phyloP scores from a whole-genome alignment of 805 yeast species.

The Kodamaea leandrae region DNA sequence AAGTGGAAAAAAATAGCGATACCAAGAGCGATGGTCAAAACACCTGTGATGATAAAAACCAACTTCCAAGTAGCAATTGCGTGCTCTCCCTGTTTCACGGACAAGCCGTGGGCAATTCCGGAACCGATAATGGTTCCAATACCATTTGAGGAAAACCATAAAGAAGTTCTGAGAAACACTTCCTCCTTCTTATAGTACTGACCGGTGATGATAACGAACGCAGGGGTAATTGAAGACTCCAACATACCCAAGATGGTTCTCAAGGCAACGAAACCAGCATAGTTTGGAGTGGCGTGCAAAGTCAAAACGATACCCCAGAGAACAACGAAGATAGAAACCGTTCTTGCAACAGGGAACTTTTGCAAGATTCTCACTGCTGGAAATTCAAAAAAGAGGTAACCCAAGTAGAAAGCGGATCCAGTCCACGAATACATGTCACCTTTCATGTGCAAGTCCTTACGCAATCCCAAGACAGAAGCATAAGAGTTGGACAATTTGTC shows the following conservation, averaged over 20 bases:
- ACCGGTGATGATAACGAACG: slow-evolving; percentile 35
- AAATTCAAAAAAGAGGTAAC: slow-evolving; percentile 58
- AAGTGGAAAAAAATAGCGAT: slow-evolving; percentile 45
- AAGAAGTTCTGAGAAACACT: slow-evolving; percentile 32
- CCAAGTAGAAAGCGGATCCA: slow-evolving; percentile 47
- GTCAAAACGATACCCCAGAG: slow-evolving; percentile 62
- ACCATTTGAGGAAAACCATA: slow-evolving; percentile 40
- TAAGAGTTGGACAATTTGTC: slow-evolving; percentile 55
- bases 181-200: slow-evolving; percentile 37
- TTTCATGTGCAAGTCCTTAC: slow-evolving; percentile 44
- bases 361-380: slow-evolving; percentile 50
- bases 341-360: slow-evolving; percentile 54
- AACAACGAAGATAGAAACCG: slow-evolving; percentile 47
- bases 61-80: slow-evolving; percentile 56
- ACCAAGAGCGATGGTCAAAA: slow-evolving; percentile 53
- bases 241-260: slow-evolving; percentile 40
- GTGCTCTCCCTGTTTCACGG: slow-evolving; percentile 26
- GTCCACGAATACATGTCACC: slow-evolving; percentile 45
- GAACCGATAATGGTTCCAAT: slow-evolving; percentile 42
- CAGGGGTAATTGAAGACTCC: slow-evolving; percentile 42
- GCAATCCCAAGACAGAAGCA: slow-evolving; percentile 53
- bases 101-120: slow-evolving; percentile 54
- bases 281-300: slow-evolving; percentile 49
- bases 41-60: slow-evolving; percentile 60
- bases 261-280: slow-evolving; percentile 39